Evolutionary conservation across 2,329 filamentous ascomycete species (phyloP).

Genomic region (Cadophora sp.): DNA sequence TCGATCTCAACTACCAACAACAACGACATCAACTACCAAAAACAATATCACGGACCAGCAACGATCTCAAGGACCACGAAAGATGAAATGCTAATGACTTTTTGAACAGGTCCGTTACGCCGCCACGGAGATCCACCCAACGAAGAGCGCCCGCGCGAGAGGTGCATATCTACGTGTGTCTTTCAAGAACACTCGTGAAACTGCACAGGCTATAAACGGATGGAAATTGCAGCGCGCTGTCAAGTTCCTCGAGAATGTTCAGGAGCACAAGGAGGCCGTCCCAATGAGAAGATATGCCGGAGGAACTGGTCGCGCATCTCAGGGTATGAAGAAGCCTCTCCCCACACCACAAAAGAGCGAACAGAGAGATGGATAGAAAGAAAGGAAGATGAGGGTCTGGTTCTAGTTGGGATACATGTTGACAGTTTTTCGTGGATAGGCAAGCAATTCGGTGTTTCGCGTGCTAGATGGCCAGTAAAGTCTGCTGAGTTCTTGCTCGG

Average conservation of each 20-base stretch:
- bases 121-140: constrained; percentile 82
- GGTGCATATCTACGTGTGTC: constrained; percentile 98
- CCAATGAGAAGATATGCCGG: constrained; percentile 98
- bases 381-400: too few relatives aligned
- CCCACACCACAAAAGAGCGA: not conserved
- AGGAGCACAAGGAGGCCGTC: constrained; percentile 95
- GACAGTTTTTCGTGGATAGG: constrained; percentile 59
- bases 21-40: not conserved
- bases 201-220: constrained; percentile 93
- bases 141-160: constrained; percentile 96
- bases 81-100: constrained; percentile 9
- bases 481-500: constrained; percentile 97
- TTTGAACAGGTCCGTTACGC: constrained; percentile 86
- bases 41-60: not conserved
- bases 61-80: not conserved
- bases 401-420: constrained; percentile 27
- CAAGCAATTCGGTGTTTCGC: constrained; percentile 98
- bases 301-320: constrained; percentile 92
- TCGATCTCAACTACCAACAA: not conserved
- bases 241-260: constrained; percentile 97
- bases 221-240: constrained; percentile 79
- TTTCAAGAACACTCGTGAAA: constrained; percentile 99
- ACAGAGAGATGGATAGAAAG: not conserved
- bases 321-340: constrained; percentile 86
- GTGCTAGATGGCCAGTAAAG: constrained; percentile 99